Conservation (phyloP, 2,329 filamentous ascomycete species). For the Cryoendolithus antarcticus region DNA sequence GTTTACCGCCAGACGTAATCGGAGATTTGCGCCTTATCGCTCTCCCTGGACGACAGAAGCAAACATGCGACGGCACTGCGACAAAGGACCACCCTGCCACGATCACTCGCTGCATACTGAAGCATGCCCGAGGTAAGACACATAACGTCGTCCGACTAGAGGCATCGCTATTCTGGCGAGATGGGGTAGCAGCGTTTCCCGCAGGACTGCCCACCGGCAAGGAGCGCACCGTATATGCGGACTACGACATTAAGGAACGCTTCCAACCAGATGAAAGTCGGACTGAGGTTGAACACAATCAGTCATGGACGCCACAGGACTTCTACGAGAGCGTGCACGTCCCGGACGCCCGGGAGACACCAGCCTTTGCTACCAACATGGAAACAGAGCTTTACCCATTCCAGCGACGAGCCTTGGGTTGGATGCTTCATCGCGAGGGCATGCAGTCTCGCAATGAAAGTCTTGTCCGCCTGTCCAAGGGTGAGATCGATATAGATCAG, state of each 20-base stretch:
- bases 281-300: constrained; percentile 11
- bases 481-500: constrained; percentile 3
- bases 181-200: constrained; percentile 20
- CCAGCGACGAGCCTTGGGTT: constrained; percentile 56
- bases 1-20: constrained; percentile 7
- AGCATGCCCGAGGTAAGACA: constrained; percentile 12
- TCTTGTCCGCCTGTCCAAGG: background rate
- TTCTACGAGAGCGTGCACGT: constrained; percentile 62
- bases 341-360: constrained; percentile 34
- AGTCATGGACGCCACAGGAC: constrained; percentile 36
- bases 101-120: constrained; percentile 11
- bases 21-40: constrained; percentile 10
- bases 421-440: constrained; percentile 57
- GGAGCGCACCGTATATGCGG: constrained; percentile 12
- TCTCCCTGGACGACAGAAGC: constrained; percentile 8
- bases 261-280: constrained; percentile 10
- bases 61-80: background rate
- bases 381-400: constrained; percentile 51
- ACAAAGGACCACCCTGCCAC: constrained; percentile 10
- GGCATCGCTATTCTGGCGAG: constrained; percentile 17
- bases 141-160: constrained; percentile 17
- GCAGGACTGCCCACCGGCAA: constrained; percentile 12
- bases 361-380: constrained; percentile 12
- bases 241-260: constrained; percentile 14
- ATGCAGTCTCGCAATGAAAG: constrained; percentile 31